These are phyloP conservation scores for Eragrostis nindensis DNA, from an alignment of 176 grass and related monocot genomes.

Conservation along the genomic window DNA sequence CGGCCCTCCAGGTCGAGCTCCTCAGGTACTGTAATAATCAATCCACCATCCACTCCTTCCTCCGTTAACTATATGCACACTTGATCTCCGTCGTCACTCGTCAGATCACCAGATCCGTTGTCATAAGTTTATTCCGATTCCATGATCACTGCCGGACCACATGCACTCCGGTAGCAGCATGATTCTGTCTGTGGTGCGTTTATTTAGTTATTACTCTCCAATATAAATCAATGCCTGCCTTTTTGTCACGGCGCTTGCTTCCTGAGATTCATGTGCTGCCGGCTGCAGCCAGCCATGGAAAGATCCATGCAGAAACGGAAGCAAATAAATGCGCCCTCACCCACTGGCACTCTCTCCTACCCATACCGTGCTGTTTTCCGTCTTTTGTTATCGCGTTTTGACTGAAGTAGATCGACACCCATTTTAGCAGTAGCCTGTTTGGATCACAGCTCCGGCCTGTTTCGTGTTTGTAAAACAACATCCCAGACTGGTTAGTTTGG, in stretches of 20 bases:
- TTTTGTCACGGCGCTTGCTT: not conserved
- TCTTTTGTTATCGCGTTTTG: not conserved
- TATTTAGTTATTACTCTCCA: no score
- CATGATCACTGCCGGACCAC: not conserved
- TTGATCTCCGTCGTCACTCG: not conserved
- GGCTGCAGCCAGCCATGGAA: not conserved
- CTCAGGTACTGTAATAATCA: conserved; percentile 60
- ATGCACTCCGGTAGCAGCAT: not conserved
- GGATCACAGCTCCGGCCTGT: not conserved
- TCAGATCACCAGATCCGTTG: not conserved
- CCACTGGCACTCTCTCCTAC: not conserved
- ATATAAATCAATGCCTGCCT: not conserved
- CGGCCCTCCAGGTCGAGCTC: conserved; percentile 85
- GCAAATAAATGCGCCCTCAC: conserved; percentile 25
- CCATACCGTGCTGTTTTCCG: not conserved
- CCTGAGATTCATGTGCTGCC: conserved; percentile 5
- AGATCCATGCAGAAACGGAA: not conserved
- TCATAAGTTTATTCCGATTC: not conserved
- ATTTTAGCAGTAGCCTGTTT: not conserved
- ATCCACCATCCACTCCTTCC: not conserved
- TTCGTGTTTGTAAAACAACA: not conserved
- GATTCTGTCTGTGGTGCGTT: not conserved
- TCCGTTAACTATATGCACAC: not conserved
- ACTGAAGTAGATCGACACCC: not conserved
- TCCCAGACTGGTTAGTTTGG: not conserved